Evolutionary conservation across 2,329 filamentous ascomycete genomes (phyloP).

Genomic region (Pseudocercospora macadamiae): DNA sequence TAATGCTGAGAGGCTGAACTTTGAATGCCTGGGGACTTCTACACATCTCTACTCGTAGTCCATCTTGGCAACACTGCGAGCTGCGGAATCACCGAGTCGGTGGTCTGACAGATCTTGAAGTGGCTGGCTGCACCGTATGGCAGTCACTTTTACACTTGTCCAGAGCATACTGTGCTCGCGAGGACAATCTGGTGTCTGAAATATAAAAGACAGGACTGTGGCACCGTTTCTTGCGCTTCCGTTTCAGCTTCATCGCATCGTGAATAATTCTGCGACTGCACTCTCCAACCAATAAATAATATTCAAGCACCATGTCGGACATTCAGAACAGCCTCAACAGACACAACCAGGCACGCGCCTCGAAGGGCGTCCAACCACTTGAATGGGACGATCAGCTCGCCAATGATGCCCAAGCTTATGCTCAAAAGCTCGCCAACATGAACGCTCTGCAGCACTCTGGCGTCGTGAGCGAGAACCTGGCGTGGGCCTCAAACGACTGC

Average conservation of each 20-base stretch:
- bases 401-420: constrained; percentile 17
- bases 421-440: constrained; percentile 16
- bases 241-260: neutral
- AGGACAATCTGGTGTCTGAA: neutral
- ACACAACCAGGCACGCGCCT: constrained; percentile 18
- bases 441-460: constrained; percentile 7
- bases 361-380: constrained; percentile 4
- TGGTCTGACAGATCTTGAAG: neutral
- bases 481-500: constrained; percentile 29
- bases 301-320: neutral
- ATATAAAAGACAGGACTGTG: neutral
- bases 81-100: neutral
- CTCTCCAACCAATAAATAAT: neutral
- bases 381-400: constrained; percentile 24
- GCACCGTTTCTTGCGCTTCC: too few relatives aligned
- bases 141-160: neutral
- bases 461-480: constrained; percentile 39
- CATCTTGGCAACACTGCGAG: neutral
- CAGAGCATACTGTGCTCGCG: neutral
- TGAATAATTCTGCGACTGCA: neutral
- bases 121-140: too few relatives aligned
- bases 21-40: neutral
- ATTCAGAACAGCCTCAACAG: neutral
- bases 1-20: neutral
- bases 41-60: neutral